Conservation (phyloP, 306 rosid species). For the Ormosia semicastrata region DNA sequence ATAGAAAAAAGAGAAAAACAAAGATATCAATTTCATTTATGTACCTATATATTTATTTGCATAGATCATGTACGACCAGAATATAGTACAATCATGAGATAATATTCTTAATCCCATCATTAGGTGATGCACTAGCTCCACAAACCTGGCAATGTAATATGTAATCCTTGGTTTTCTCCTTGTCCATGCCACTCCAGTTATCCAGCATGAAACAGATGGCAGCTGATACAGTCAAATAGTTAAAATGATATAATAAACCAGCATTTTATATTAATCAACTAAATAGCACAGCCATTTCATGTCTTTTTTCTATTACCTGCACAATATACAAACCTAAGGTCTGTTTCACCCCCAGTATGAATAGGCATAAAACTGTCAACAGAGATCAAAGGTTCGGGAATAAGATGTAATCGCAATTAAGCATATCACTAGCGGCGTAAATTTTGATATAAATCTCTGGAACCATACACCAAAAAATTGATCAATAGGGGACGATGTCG, state of each 20-base stretch:
- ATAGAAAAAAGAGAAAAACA: background rate
- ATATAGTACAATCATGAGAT: background rate
- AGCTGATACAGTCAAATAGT: conserved; percentile 57
- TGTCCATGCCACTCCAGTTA: conserved; percentile 95
- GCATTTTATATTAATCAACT: background rate
- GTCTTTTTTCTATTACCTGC: conserved; percentile 61
- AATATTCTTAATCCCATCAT: background rate
- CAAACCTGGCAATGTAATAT: conserved; percentile 85
- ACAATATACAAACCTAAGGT: conserved; percentile 87
- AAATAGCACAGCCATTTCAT: background rate
- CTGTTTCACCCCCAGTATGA: conserved; percentile 82
- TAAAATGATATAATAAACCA: conserved; percentile 20
- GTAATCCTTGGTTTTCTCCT: conserved; percentile 82
- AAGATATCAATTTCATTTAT: conserved; percentile 7
- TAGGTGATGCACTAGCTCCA: conserved; percentile 19
- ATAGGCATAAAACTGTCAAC: conserved; percentile 80
- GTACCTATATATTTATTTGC: background rate
- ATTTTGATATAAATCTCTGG: background rate
- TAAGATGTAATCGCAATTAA: conserved; percentile 19
- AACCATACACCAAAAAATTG: background rate
- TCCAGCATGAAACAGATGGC: conserved; percentile 78
- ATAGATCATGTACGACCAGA: background rate
- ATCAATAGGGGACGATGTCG: background rate
- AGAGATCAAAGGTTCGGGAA: conserved; percentile 4
- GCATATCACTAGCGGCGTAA: background rate